A percentile compares a stretch with the other conserved stretches of the same genome.
These are phyloP conservation scores for Telfairia occidentalis DNA, from an alignment of 331 rosid species.

Conservation along the genomic window DNA sequence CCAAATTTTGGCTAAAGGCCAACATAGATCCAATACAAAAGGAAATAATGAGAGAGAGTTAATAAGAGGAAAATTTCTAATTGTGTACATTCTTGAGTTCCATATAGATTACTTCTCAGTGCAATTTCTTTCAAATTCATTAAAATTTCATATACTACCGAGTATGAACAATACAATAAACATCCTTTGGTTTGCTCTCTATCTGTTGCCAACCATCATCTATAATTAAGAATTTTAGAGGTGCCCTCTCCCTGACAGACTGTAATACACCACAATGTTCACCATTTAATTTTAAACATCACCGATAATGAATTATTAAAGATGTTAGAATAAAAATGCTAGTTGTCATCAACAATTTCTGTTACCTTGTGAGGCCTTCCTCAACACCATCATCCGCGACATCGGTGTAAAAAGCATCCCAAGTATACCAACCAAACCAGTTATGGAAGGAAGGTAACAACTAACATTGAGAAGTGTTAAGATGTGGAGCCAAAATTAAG, in stretches of 20 bases:
- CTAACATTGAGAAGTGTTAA: no score
- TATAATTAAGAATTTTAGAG: slow-evolving; percentile 76
- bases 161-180: slow-evolving; percentile 42
- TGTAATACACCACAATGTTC: slow-evolving; percentile 25
- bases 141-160: no score
- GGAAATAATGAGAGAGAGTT: background rate
- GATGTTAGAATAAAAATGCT: background rate
- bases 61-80: slow-evolving; percentile 27
- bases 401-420: slow-evolving; percentile 98
- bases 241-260: slow-evolving; percentile 72
- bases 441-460: slow-evolving; percentile 80
- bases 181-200: slow-evolving; percentile 54
- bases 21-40: background rate
- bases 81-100: slow-evolving; percentile 94
- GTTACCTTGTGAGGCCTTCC: slow-evolving; percentile 74
- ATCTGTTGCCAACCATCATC: slow-evolving; percentile 99
- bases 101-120: no score
- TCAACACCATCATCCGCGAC: slow-evolving; percentile 96
- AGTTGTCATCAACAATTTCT: background rate
- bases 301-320: background rate
- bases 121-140: no score
- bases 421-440: slow-evolving; percentile 99
- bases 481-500: no score
- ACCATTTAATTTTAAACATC: background rate
- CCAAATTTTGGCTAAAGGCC: background rate